phyloP scores from a whole-genome alignment of 305 asterid species.

The Striga hermonthica region DNA sequence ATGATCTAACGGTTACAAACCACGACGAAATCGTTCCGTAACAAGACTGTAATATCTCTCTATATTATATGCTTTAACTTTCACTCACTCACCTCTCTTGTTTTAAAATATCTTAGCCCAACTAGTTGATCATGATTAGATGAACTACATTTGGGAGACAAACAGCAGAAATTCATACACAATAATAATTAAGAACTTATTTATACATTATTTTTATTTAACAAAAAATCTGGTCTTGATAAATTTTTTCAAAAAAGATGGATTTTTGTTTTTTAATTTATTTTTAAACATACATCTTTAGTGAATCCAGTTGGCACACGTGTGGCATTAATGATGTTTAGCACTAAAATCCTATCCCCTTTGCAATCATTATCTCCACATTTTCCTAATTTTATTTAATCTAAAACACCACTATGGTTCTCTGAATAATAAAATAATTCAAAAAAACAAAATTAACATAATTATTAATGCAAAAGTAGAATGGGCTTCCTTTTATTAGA shows the following conservation, averaged over 20 bases:
- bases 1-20: no score
- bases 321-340: conserved; percentile 64
- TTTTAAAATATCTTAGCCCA: neutral
- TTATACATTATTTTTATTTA: neutral
- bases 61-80: conserved; percentile 19
- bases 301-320: conserved; percentile 79
- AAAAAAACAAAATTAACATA: neutral
- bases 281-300: conserved; percentile 25
- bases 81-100: neutral
- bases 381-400: conserved; percentile 23
- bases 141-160: conserved; percentile 42
- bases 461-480: conserved; percentile 19
- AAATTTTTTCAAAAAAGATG: conserved; percentile 25
- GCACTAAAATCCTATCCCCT: conserved; percentile 54
- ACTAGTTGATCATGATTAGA: conserved; percentile 41
- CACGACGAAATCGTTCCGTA: no score
- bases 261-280: neutral
- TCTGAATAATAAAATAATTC: neutral
- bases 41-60: no score
- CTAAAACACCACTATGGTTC: neutral
- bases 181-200: neutral
- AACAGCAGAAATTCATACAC: conserved; percentile 31
- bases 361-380: conserved; percentile 57
- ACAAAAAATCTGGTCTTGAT: conserved; percentile 1
- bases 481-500: conserved; percentile 37